A percentile compares a stretch with the other conserved stretches of the same genome.
Evolutionary conservation across 2,329 filamentous ascomycete species (phyloP).

Genomic region (Amphichorda felina): DNA sequence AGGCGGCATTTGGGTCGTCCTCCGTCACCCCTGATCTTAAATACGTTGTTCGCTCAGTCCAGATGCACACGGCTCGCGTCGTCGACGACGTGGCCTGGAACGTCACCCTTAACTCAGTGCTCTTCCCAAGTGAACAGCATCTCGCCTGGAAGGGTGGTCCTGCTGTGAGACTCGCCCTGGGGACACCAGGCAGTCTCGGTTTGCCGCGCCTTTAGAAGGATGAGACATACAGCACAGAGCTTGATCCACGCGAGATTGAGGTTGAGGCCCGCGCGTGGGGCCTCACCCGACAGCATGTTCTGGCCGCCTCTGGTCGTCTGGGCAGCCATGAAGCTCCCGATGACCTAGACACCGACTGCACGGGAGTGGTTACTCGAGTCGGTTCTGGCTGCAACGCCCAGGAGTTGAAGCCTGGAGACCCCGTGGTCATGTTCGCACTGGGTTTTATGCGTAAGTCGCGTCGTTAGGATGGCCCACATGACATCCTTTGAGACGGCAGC

Average conservation of each 20-base stretch:
- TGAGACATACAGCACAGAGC: neutral
- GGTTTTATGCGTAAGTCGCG: neutral
- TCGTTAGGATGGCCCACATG: neutral
- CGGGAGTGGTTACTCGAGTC: slow-evolving; percentile 1
- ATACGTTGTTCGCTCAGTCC: neutral
- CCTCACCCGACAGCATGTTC: neutral
- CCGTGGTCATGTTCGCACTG: neutral
- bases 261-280: slow-evolving; percentile 3
- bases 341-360: slow-evolving; percentile 1
- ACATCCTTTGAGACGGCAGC: neutral
- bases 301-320: slow-evolving; percentile 1
- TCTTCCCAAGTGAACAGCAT: neutral
- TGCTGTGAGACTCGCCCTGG: neutral
- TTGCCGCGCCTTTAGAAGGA: slow-evolving; percentile 1
- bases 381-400: slow-evolving; percentile 1
- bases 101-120: neutral
- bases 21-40: neutral
- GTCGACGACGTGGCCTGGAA: slow-evolving; percentile 1
- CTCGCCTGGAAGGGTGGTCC: slow-evolving; percentile 2
- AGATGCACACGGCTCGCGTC: slow-evolving; percentile 1
- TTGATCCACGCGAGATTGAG: slow-evolving; percentile 1
- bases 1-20: neutral
- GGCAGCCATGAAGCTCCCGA: neutral
- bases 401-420: neutral
- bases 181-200: neutral